Evolutionary conservation across 805 yeast species (phyloP), one percentile per base, ranked within the genome.

Genomic region (Candida mattraensis): DNA sequence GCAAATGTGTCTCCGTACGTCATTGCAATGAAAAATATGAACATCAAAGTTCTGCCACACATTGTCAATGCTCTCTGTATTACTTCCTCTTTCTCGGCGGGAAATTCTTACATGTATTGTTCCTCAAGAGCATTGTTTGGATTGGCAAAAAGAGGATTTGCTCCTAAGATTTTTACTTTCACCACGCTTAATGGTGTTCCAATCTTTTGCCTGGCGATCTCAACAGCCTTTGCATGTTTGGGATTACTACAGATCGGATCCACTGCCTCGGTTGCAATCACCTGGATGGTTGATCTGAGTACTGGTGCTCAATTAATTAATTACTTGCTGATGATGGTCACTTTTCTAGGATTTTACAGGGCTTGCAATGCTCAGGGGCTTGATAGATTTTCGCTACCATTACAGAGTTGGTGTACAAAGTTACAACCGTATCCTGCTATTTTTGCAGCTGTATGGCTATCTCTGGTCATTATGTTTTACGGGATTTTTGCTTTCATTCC

Each of bases 1-100:
- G 95, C 84, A 1, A 83, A 79, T 22, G 77, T 86, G 5, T 78
- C 88, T 15, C 93, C 95, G 1, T 85, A 81, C 51, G 93, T 85
- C 33, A 76, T 87, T 49, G 91, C 91, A 3, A 86, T 87, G 87
- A 70, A 69, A 38, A 76, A 79, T 43, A 62, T 86, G 50, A 72
- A 76, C 1, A 82, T 87, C 35, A 74, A 66, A 20, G 80, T 73
- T 0, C 66, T 87, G 30, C 93, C 94, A 20, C 76, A 81, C 52
- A 70, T 87, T 40, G 87, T 87, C 38, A 87, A 87, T 59, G 93
- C 77, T 1, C 74, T 85, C 18, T 71, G 87, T 37, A 68, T 87
- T 34, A 69, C 86, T 4, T 74, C 93, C 1, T 83, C 88, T 0
- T 81, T 86, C 46, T 79, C 88, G 21, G 87, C 94, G 2, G 95